Evolutionary conservation across 768 basidiomycete genomes (phyloP), one percentile per base, ranked within the genome.

Genomic region (Trametes maxima): DNA sequence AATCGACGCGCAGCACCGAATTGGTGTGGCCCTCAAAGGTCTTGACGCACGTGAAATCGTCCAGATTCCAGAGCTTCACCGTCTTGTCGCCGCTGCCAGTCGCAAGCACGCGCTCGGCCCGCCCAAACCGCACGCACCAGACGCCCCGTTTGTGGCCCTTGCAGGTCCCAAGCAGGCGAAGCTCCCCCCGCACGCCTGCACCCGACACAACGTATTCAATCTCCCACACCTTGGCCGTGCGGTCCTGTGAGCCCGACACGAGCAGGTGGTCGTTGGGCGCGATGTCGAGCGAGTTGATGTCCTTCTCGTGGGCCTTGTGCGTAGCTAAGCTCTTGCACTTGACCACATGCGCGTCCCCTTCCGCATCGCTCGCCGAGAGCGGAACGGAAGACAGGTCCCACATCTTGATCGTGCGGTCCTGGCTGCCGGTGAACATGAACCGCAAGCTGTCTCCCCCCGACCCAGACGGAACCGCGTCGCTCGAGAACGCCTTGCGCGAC

Each of bases 21-120:
- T 98, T 98, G 8, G 94, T 94, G 74, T 99, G 97, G 0, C 97
- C 97, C 76, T 99, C 97, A 68, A 98, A 95, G 21, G 97, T 98
- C 82, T 94, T 86, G 63, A 98, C 72, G 73, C 97, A 99, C 24
- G 92, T 85, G 75, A 89, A 97, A 71, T 98, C 94, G 64, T 95
- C 92, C 65, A 98, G 73, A 74, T 81, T 94, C 97, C 97, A 99
- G 35, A 99, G 75, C 73, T 90, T 93, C 65, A 98, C 84, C 0
- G 95, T 95, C 75, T 92, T 92, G 76, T 99, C 97, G 3, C 95
- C 95, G 63, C 95, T 96, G 42, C 93, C 96, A 10, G 92, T 95
- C 54, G 94, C 97, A 54, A 99, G 74, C 14, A 94, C 82, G 59
- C 89, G 82, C 67, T 98, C 94, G 19, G 85, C 82, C 57, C 81